Evolutionary conservation across 805 yeast genomes (phyloP), one percentile per base, ranked within the genome.

Genomic region (Candida maltosa): DNA sequence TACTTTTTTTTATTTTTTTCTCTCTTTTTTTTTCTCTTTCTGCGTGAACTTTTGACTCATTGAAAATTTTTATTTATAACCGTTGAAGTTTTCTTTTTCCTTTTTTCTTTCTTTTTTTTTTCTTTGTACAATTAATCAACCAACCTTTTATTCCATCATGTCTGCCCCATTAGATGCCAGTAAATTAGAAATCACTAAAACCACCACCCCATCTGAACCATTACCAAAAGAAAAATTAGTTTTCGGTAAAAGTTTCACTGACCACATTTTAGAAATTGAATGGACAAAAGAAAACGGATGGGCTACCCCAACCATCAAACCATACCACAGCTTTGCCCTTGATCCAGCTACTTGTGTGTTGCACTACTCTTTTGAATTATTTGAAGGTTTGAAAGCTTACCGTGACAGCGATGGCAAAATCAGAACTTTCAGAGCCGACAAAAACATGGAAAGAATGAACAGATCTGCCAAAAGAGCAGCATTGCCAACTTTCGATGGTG

Each of bases 341-440:
- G 96, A 89, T 54, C 98, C 98, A 18, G 80, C 96, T 15, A 67
- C 93, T 14, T 77, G 85, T 58, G 97, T 89, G 22, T 80, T 91
- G 67, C 98, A 91, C 70, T 91, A 91, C 54, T 91, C 95, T 4
- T 91, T 93, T 55, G 96, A 87, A 62, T 75, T 91, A 41, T 93
- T 91, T 48, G 98, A 91, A 69, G 98, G 98, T 47, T 71, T 91
- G 69, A 91, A 91, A 70, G 97, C 97, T 10, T 91, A 89, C 74
- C 65, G 65, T 42, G 84, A 75, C 55, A 26, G 45, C 17, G 65
- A 80, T 31, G 84, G 83, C 42, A 61, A 80, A 42, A 50, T 88
- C 55, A 76, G 96, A 53, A 71, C 91, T 57, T 91, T 91, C 75
- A 79, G 98, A 62, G 86, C 95, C 29, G 86, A 87, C 60, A 85